Evolutionary conservation across 2,329 filamentous ascomycete species (phyloP).

Genomic region (Rhynchosporium secalis): DNA sequence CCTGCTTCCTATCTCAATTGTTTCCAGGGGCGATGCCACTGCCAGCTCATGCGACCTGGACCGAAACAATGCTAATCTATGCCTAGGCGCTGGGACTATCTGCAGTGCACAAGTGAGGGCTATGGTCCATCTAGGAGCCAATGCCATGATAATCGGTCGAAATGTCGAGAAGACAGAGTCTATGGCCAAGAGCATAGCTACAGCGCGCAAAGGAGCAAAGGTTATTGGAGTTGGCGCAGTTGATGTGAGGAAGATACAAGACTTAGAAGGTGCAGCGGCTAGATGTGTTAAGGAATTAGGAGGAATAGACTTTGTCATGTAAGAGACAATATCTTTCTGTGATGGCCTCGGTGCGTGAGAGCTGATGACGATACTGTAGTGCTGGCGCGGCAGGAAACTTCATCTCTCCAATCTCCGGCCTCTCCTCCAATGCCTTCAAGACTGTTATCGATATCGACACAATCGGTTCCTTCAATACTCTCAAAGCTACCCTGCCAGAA

Average conservation of each 20-base stretch:
- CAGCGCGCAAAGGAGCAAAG: slow-evolving; percentile 73
- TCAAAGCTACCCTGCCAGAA: slow-evolving; percentile 87
- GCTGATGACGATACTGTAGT: slow-evolving; percentile 45
- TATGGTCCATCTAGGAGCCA: slow-evolving; percentile 84
- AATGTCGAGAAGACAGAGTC: slow-evolving; percentile 84
- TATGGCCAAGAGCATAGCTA: slow-evolving; percentile 79
- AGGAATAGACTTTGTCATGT: slow-evolving; percentile 91
- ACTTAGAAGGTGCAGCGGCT: slow-evolving; percentile 72
- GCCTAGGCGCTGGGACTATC: slow-evolving; percentile 73
- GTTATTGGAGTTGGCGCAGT: slow-evolving; percentile 84
- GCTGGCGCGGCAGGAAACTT: slow-evolving; percentile 97
- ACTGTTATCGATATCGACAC: slow-evolving; percentile 96
- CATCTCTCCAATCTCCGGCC: slow-evolving; percentile 76
- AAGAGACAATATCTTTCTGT: slow-evolving; percentile 38
- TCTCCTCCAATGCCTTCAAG: slow-evolving; percentile 90
- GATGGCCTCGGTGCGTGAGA: not conserved
- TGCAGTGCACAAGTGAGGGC: slow-evolving; percentile 93
- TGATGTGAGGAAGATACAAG: slow-evolving; percentile 73
- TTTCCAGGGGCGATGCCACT: not conserved
- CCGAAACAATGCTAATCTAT: not conserved
- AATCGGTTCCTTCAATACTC: slow-evolving; percentile 88
- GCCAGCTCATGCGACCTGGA: too few relatives aligned
- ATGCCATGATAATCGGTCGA: slow-evolving; percentile 91
- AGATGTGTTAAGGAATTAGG: slow-evolving; percentile 81
- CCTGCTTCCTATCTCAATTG: not conserved